Evolutionary conservation across 352 stramenopile species (phyloP), one percentile per base, ranked within the genome.

Genomic region (Phytophthora tubulina): DNA sequence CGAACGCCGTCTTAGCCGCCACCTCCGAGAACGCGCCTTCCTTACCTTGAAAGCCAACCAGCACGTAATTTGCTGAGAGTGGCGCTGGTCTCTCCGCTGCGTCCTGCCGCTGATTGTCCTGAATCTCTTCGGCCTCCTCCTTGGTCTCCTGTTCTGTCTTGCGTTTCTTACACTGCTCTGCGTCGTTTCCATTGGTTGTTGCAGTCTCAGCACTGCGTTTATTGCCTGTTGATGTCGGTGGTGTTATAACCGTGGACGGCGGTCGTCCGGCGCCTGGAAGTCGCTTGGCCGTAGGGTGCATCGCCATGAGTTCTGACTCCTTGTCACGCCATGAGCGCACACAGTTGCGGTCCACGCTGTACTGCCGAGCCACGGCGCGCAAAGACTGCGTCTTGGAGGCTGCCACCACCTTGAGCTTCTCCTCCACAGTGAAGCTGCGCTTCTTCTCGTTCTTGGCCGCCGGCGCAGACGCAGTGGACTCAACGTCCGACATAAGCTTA

Each of bases 1-100:
- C 79, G 48, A 93, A 91, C 50, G 78, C 82, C 3, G 46, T 68
- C 45, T 73, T 78, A 42, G 84, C 81, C 6, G 86, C 86, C 46
- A 91, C 84, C 38, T 93, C 82, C 6, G 83, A 93, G 71, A 91
- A 93, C 46, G 84, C 85, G 38, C 85, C 85, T 54, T 91, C 82
- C 45, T 90, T 90, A 32, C 85, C 85, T 63, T 93, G 84, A 54
- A 93, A 93, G 0, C 83, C 85, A 9, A 93, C 73, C 10, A 93
- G 70, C 63, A 90, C 46, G 51, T 89, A 90, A 59, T 81, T 76
- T 0, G 65, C 17, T 11, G 50, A 14, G 21, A 52, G 15, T 6
- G 53, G 55, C 6, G 50, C 45, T 4, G 62, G 9, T n/a, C 6
- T 4, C 31, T 3, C 44, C 6, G 44, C 21, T 33, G 38, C 54